A percentile compares a stretch with the other conserved stretches of the same genome.
These are phyloP conservation scores for Brassica balearica DNA, from an alignment of 441 rosid genomes.

Conservation along the genomic window DNA sequence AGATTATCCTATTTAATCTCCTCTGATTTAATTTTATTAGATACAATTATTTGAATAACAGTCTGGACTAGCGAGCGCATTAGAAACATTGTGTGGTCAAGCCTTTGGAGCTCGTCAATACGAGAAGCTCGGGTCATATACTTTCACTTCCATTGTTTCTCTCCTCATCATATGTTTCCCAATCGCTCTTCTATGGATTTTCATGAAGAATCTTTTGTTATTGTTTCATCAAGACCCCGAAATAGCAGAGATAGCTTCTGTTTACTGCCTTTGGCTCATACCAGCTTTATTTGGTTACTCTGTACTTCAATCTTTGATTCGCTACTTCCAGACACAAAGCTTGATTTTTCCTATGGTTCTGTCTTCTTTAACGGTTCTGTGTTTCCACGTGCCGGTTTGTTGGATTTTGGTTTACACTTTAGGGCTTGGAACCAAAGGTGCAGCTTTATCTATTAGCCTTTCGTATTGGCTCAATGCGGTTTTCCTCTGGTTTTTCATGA, in stretches of 20 bases:
- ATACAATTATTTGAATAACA: slow-evolving; percentile 21
- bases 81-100: slow-evolving; percentile 72
- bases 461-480: slow-evolving; percentile 57
- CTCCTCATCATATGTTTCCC: slow-evolving; percentile 49
- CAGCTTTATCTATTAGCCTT: slow-evolving; percentile 53
- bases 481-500: slow-evolving; percentile 52
- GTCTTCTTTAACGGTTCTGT: slow-evolving; percentile 46
- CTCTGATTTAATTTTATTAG: neutral
- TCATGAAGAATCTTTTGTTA: slow-evolving; percentile 50
- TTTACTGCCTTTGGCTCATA: slow-evolving; percentile 56
- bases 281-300: slow-evolving; percentile 59
- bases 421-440: slow-evolving; percentile 48
- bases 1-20: too few relatives aligned
- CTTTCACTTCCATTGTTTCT: slow-evolving; percentile 53
- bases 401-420: slow-evolving; percentile 54
- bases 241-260: slow-evolving; percentile 52
- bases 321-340: slow-evolving; percentile 61
- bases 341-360: slow-evolving; percentile 56
- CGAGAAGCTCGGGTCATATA: slow-evolving; percentile 53
- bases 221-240: slow-evolving; percentile 57
- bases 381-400: slow-evolving; percentile 51
- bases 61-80: slow-evolving; percentile 63
- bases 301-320: slow-evolving; percentile 49
- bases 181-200: slow-evolving; percentile 54
- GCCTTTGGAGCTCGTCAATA: slow-evolving; percentile 66